Conservation (phyloP, 2,329 filamentous ascomycete genomes). For the Fusarium solani-melongenae region DNA sequence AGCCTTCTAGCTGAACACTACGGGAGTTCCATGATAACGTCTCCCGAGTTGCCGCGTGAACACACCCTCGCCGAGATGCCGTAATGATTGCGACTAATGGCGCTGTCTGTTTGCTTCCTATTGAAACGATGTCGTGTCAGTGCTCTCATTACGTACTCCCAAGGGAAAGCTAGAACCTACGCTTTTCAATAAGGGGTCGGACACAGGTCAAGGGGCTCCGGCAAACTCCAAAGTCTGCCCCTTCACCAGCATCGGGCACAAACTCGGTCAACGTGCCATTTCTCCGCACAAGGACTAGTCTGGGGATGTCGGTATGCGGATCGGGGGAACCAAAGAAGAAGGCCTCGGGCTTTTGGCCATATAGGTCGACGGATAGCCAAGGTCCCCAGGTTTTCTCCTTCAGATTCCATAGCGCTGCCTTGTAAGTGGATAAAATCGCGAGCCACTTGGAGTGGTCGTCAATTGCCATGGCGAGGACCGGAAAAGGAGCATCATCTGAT, state of each 20-base stretch:
- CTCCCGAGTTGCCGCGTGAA: constrained; percentile 59
- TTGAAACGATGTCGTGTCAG: constrained; percentile 1
- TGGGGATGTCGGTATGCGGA: constrained; percentile 50
- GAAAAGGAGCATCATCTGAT: constrained; percentile 61
- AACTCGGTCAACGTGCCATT: constrained; percentile 73
- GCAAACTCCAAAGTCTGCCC: constrained; percentile 60
- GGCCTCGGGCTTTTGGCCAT: constrained; percentile 67
- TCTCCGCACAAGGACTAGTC: constrained; percentile 70
- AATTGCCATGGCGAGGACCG: constrained; percentile 71
- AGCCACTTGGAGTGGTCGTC: constrained; percentile 73
- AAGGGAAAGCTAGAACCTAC: constrained; percentile 47
- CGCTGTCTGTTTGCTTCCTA: constrained; percentile 19
- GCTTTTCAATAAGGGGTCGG: constrained; percentile 57
- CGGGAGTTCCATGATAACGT: constrained; percentile 62
- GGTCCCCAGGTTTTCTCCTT: constrained; percentile 66
- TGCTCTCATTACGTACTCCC: background rate
- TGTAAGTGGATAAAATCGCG: constrained; percentile 70
- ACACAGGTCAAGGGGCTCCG: constrained; percentile 64
- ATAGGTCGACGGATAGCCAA: constrained; percentile 61
- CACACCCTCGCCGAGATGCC: constrained; percentile 61
- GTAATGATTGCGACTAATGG: constrained; percentile 51
- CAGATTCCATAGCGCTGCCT: constrained; percentile 73
- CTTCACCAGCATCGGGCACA: constrained; percentile 56
- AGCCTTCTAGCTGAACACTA: constrained; percentile 53
- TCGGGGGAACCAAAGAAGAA: constrained; percentile 69